Percentiles rank a stretch among this genome's conserved stretches.
Conservation (phyloP, 306 rosid genomes). For the Lablab purpureus region DNA sequence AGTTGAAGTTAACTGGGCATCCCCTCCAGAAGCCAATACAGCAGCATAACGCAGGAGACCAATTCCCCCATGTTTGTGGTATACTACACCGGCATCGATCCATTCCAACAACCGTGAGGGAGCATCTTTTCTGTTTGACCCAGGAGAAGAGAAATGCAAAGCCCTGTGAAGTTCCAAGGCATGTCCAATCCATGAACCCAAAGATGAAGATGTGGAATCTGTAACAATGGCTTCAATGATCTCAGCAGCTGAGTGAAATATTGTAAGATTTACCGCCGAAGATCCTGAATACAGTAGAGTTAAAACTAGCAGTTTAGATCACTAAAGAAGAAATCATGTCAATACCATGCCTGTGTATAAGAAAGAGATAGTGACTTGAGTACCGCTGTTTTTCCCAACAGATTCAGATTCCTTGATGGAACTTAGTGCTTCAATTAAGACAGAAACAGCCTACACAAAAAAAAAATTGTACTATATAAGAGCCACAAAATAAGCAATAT, state of each 20-base stretch:
- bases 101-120: conserved; percentile 95
- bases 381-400: conserved; percentile 71
- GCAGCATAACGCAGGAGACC: conserved; percentile 96
- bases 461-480: conserved; percentile 31
- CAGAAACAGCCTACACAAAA: conserved; percentile 72
- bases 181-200: conserved; percentile 90
- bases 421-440: conserved; percentile 82
- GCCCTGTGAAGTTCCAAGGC: conserved; percentile 90
- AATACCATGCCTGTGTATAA: background rate
- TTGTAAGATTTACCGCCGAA: conserved; percentile 80
- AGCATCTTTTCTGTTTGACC: conserved; percentile 96
- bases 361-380: conserved; percentile 33
- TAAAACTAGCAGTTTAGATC: conserved; percentile 43
- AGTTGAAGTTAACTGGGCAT: conserved; percentile 85
- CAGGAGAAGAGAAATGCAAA: conserved; percentile 89
- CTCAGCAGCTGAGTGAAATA: conserved; percentile 97
- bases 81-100: conserved; percentile 96
- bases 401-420: conserved; percentile 83
- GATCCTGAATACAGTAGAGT: conserved; percentile 71
- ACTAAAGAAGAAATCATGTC: conserved; percentile 26
- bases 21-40: conserved; percentile 93
- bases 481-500: conserved; percentile 30
- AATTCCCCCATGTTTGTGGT: conserved; percentile 87
- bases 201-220: conserved; percentile 86
- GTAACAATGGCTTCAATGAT: conserved; percentile 95